Conservation (phyloP, 1,139 yeast genomes). For the Arxiozyma heterogenica region DNA sequence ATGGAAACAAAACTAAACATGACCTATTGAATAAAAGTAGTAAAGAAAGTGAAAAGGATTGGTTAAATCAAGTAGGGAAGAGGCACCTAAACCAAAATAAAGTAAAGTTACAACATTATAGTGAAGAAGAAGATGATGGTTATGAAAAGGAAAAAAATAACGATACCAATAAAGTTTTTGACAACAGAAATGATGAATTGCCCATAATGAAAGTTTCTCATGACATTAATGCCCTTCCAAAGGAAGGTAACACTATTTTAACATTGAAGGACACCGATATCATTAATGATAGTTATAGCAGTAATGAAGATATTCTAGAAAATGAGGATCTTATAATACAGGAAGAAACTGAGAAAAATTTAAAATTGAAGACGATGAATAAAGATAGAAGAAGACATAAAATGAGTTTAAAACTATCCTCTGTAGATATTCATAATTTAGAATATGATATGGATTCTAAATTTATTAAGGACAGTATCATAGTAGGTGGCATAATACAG, state of each 20-base stretch:
- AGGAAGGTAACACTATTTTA: constrained; percentile 40
- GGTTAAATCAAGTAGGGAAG: constrained; percentile 8
- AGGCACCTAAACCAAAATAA: not conserved
- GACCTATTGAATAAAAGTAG: not conserved
- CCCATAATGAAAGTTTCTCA: constrained; percentile 14
- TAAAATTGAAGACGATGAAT: constrained; percentile 20
- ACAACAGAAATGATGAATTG: constrained; percentile 18
- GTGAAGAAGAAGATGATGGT: constrained; percentile 26
- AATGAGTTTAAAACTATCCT: constrained; percentile 13
- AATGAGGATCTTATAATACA: constrained; percentile 14
- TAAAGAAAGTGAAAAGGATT: constrained; percentile 2
- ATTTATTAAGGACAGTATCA: not conserved
- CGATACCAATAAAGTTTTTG: not conserved
- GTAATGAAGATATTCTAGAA: constrained; percentile 21
- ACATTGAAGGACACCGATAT: constrained; percentile 57
- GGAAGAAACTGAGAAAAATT: constrained; percentile 14
- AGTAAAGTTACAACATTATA: constrained; percentile 13
- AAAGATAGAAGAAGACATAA: constrained; percentile 19
- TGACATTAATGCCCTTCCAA: constrained; percentile 9
- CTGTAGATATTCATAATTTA: constrained; percentile 41
- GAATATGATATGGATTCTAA: constrained; percentile 18
- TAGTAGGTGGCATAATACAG: constrained; percentile 1
- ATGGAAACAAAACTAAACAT: not conserved
- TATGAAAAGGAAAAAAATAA: not conserved
- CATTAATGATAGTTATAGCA: constrained; percentile 37